Evolutionary conservation across 2,329 filamentous ascomycete genomes (phyloP).

Genomic region (Cladosporium sp.): DNA sequence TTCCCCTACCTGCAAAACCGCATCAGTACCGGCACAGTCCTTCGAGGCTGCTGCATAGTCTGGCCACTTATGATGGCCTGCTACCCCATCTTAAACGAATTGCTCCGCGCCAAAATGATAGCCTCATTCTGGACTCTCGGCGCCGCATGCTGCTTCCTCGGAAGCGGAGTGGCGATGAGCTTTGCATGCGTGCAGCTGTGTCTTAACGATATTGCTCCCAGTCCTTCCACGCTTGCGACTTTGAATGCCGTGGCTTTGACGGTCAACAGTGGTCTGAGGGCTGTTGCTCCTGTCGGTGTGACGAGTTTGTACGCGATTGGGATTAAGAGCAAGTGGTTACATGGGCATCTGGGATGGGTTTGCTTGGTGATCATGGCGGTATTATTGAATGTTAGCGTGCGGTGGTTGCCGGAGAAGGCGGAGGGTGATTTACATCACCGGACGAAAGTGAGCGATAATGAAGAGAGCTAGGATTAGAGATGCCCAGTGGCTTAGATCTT

Average conservation of each 20-base stretch:
- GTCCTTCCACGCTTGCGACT: constrained; percentile 59
- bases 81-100: constrained; percentile 51
- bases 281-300: constrained; percentile 62
- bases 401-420: constrained; percentile 32
- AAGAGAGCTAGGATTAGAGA: background rate
- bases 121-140: constrained; percentile 55
- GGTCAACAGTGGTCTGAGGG: constrained; percentile 55
- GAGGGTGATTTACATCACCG: constrained; percentile 25
- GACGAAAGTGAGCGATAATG: constrained; percentile 9
- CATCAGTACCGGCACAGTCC: constrained; percentile 61
- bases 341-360: constrained; percentile 64
- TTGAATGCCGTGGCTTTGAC: constrained; percentile 67
- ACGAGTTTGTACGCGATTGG: constrained; percentile 65
- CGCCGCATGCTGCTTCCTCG: constrained; percentile 47
- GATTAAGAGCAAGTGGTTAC: constrained; percentile 55
- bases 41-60: constrained; percentile 51
- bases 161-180: constrained; percentile 61
- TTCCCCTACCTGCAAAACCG: constrained; percentile 65
- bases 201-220: constrained; percentile 68
- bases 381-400: constrained; percentile 30
- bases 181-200: constrained; percentile 69
- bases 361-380: constrained; percentile 43
- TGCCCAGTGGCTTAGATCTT: too few species aligned
- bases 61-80: constrained; percentile 62
- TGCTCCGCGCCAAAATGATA: constrained; percentile 47